A percentile compares a stretch with the other conserved stretches of the same genome.
These are phyloP conservation scores for Erigeron canadensis DNA, from an alignment of 129 eudicot genomes.

Conservation along the genomic window DNA sequence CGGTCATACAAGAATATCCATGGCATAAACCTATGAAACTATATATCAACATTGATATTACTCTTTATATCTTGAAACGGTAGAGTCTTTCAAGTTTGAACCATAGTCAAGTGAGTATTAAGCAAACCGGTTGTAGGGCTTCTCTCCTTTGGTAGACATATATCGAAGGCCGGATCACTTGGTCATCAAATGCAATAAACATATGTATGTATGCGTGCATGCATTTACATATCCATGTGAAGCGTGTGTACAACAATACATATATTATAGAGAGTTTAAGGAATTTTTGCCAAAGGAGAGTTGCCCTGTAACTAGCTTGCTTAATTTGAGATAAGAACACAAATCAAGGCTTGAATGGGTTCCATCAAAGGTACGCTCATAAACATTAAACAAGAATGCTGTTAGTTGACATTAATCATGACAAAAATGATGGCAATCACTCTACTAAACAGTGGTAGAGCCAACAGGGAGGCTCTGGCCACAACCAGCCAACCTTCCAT, in stretches of 20 bases:
- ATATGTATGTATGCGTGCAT: background rate
- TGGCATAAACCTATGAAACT: constrained; percentile 29
- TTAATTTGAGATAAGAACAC: constrained; percentile 16
- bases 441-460: too few relatives aligned
- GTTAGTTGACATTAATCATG: too few relatives aligned
- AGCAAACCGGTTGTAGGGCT: constrained; percentile 27
- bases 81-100: background rate
- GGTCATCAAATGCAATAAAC: background rate
- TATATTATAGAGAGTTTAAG: background rate
- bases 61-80: constrained; percentile 11
- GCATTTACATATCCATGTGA: background rate
- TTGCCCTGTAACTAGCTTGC: constrained; percentile 35
- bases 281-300: constrained; percentile 40
- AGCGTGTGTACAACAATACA: background rate
- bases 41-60: background rate
- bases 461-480: too few relatives aligned
- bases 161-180: constrained; percentile 1
- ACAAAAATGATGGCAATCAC: too few relatives aligned
- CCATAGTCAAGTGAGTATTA: constrained; percentile 7
- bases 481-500: too few relatives aligned
- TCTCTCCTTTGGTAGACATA: constrained; percentile 26
- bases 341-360: background rate
- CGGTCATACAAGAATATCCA: constrained; percentile 23
- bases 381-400: too few relatives aligned
- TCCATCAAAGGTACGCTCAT: too few relatives aligned